Base-by-base conservation (phyloP, 805 yeast species). In the Cyberlindnera galapagoensis region DNA sequence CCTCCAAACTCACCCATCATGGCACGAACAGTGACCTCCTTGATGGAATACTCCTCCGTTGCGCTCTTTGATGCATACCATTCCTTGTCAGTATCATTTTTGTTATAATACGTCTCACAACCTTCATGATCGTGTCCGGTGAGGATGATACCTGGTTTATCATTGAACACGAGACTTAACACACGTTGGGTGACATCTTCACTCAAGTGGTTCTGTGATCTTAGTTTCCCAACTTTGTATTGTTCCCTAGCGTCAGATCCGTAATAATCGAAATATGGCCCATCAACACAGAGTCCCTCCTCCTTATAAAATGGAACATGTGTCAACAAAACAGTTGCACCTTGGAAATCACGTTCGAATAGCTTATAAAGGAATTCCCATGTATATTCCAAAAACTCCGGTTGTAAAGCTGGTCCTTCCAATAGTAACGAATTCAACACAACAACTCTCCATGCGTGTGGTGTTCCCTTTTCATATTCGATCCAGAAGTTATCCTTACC, bases 81-180 rank as follows among this genome's bases (percentile, higher is more conserved):
- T 12, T 62, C 57, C 5, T 65, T 66, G 13, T 52, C 50, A 1
- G 52, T 51, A 7, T 42, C 39, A 30, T 68, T 54, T 36, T 50
- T 64, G 51, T 71, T 74, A 54, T 82, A 85, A 55, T 69, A 67
- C 22, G 77, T 71, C 44, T 76, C 79, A 52, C 98, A 92, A 2
- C 98, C 98, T 43, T 80, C 88, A 51, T 92, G 98, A 52, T 92
- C 98, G 58, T 92, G 98, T 1, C 98, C 98, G 0, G 95, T 84
- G 25, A 90, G 59, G 4, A 92, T 75, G 8, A 90, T 65, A 14
- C 97, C 97, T 13, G 80, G 76, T 41, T 74, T 71, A 7, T 64
- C 58, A 44, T 71, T 71, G 53, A 90, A 90, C 11, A 84, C 67
- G n/a, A 78, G 66, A 44, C 81, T 68, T 43, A 92, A 56, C 2